Evolutionary conservation across 345 rosid species (phyloP), one percentile per base, ranked within the genome.

Genomic region (Raphanus sativus): DNA sequence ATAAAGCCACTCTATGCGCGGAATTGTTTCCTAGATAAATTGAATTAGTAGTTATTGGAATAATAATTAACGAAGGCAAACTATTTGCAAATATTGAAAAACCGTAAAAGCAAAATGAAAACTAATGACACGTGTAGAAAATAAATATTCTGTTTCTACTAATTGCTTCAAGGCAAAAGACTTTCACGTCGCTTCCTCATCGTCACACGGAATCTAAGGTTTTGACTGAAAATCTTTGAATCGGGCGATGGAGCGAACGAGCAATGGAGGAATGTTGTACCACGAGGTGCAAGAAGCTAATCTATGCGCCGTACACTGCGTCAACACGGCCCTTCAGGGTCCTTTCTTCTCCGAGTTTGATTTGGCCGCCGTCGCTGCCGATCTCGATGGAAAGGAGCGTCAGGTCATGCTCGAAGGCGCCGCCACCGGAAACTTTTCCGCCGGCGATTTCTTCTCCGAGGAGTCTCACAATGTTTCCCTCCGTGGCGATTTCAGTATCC

Each of bases 221-320:
- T 28, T 28, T 28, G 4, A 28, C 4, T 28, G 3, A 1, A 28
- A n/a, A 28, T 1, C 21, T 21, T 28, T 28, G 30, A 28, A 28
- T 28, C 30, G 30, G 30, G 30, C 30, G 30, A 28, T 28, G 30
- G 30, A 28, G 30, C 30, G 91, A 65, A 78, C 81, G 5, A 88
- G 92, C 89, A 95, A 92, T 70, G 98, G 97, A 25, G 99, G 98
- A 75, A 92, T 95, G 88, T 77, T 95, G 87, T 95, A 95, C 86
- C 97, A 92, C 79, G 97, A 95, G 90, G 99, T 95, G 6, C 98
- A 95, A 71, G 99, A 95, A 86, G 85, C 97, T 8, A 92, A 91
- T 87, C 91, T 95, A 1, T 92, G 99, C 86, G 99, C 98, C 25
- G 98, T 95, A 15, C 99, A 95, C 88, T 95, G 99, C 86, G 97